Evolutionary conservation across 257 asterid species (phyloP).

Genomic region (Petunia secreta): DNA sequence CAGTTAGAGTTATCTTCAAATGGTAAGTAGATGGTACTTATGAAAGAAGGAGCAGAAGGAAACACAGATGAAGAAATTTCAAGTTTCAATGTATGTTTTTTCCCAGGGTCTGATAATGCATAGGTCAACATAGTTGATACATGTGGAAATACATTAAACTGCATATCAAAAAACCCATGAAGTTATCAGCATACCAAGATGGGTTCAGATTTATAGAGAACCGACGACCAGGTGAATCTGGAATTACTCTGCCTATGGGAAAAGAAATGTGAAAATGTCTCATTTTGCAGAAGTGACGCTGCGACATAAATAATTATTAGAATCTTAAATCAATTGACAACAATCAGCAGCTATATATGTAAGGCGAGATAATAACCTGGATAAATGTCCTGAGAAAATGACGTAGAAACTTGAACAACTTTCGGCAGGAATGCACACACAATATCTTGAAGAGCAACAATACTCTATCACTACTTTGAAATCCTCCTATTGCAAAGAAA

Average conservation of each 20-base stretch:
- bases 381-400: background rate
- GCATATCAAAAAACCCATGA: background rate
- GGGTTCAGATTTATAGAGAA: background rate
- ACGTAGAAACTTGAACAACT: background rate
- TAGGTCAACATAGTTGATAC: background rate
- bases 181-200: background rate
- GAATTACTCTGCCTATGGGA: background rate
- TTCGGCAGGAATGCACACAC: too few relatives aligned
- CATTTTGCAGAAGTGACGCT: background rate
- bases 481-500: too few relatives aligned
- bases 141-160: rapidly evolving
- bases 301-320: background rate
- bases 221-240: background rate
- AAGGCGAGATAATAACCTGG: background rate
- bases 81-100: background rate
- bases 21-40: background rate
- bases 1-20: background rate
- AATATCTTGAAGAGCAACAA: too few relatives aligned
- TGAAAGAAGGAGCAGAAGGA: rapidly evolving
- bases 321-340: background rate
- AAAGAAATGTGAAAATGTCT: background rate
- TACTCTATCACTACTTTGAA: too few relatives aligned
- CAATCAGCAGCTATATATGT: background rate
- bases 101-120: background rate
- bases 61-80: rapidly evolving